Evolutionary conservation across 352 stramenopile species (phyloP).

Genomic region (Globisporangium viniferum): DNA sequence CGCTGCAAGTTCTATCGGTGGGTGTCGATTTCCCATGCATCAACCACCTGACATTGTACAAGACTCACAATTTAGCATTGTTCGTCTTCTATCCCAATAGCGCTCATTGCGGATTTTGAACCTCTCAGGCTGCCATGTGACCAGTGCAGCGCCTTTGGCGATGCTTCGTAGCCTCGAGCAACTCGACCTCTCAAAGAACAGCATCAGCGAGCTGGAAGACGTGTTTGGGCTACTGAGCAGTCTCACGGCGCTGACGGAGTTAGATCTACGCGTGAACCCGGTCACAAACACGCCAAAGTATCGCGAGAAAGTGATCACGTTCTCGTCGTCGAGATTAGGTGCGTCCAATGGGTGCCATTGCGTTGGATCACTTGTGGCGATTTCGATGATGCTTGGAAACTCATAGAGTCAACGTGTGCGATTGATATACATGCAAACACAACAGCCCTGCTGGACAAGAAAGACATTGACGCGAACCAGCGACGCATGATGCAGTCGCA

Average conservation of each 20-base stretch:
- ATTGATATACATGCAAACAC: not conserved
- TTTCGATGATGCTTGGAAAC: not conserved
- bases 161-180: slow-evolving; percentile 44
- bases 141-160: slow-evolving; percentile 22
- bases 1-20: slow-evolving; percentile 43
- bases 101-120: slow-evolving; percentile 54
- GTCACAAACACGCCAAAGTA: slow-evolving; percentile 57
- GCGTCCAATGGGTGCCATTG: not conserved
- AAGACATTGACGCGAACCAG: slow-evolving; percentile 68
- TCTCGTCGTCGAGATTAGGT: slow-evolving; percentile 59
- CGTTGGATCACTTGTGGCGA: not conserved
- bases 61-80: not conserved
- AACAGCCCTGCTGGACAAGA: slow-evolving; percentile 64
- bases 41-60: not conserved
- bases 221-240: slow-evolving; percentile 55
- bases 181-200: slow-evolving; percentile 67
- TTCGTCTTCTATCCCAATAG: slow-evolving; percentile 17
- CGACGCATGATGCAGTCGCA: slow-evolving; percentile 80
- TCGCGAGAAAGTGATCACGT: slow-evolving; percentile 70
- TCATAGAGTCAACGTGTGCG: not conserved
- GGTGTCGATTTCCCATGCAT: not conserved
- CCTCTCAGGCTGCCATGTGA: slow-evolving; percentile 56
- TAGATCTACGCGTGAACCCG: slow-evolving; percentile 60
- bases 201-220: slow-evolving; percentile 59
- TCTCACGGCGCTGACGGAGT: slow-evolving; percentile 42